Evolutionary conservation across 2,329 filamentous ascomycete genomes (phyloP), one percentile per base, ranked within the genome.

Genomic region (Myriangium duriaei): DNA sequence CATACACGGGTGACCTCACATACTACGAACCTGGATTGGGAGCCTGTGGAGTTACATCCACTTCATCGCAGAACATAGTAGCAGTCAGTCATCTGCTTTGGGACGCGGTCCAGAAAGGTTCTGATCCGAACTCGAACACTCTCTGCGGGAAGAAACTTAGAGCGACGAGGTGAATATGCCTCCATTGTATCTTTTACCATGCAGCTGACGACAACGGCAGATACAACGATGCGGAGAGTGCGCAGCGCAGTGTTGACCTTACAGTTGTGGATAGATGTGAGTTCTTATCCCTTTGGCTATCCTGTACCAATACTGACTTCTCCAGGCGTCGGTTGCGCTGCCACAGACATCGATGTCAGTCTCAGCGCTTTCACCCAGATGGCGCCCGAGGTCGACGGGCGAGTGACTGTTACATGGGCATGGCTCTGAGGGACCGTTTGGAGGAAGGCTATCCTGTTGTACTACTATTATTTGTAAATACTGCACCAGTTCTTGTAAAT

Each of bases 1-100:
- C 67, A 1, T 74, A 72, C 49, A 67, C 61, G 3, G 79, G 78
- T 37, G 76, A 82, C 34, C 55, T 82, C 35, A 84, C 79, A 1
- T 87, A 76, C 60, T 87, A 81, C 55, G 60, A 63, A 12, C 72
- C 79, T 0, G 71, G 57, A 0, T 64, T 83, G 3, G 81, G 82
- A 10, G 76, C 81, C 0, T 88, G 83, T 52, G 82, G 81, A 4
- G 57, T 69, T 19, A 65, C 59, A 1, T 74, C 71, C 37, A 57
- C 52, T 1, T 61, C 65, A 5, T 57, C 54, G 5, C 77, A 85
- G 40, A 51, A 68, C 40, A 71, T 87, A 29, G 77, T 72, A 24
- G 72, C 82, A 1, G 67, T 88, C 0, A 79, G 77, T 2, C 71
- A 78, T 49, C 51, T 67, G n/a, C 52, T 81, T 4, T 88, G 74